A percentile compares a stretch with the other conserved stretches of the same genome.
These are phyloP conservation scores for Chlamydomonas sp. DNA, from an alignment of 139 green algal genomes.

Conservation along the genomic window DNA sequence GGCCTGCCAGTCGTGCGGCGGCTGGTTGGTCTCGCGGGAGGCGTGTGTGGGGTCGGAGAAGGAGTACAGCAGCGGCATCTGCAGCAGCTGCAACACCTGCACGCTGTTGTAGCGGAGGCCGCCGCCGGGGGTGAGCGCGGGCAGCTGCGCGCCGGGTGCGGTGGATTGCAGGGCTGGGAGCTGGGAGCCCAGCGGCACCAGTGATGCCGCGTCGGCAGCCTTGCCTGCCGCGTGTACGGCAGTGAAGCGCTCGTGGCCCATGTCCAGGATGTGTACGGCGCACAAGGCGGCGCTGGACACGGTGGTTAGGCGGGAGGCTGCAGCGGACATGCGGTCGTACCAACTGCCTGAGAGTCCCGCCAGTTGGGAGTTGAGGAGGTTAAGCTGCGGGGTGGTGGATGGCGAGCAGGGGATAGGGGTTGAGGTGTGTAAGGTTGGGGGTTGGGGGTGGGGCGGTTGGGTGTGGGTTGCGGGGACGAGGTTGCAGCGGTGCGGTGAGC, in stretches of 20 bases:
- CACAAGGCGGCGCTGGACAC: constrained; percentile 4
- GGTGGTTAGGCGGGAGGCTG: not conserved
- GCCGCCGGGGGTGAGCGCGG: not conserved
- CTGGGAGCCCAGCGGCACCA: not conserved
- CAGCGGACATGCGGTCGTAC: constrained; percentile 12
- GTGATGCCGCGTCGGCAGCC: not conserved
- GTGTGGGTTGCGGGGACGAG: no score
- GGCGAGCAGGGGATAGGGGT: not conserved
- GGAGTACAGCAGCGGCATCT: constrained; percentile 30
- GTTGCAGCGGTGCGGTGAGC: no score
- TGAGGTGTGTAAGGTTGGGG: no score
- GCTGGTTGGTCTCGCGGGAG: not conserved
- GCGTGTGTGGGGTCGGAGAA: not conserved
- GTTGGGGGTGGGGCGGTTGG: no score
- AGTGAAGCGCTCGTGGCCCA: not conserved
- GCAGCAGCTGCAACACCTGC: constrained; percentile 30
- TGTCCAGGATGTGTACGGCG: constrained; percentile 8
- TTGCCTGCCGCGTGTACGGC: constrained; percentile 14
- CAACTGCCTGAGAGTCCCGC: constrained; percentile 2
- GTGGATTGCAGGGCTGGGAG: constrained; percentile 14
- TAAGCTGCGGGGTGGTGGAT: not conserved
- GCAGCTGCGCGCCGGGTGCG: not conserved
- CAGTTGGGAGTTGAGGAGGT: not conserved
- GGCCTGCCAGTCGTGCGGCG: constrained; percentile 31
- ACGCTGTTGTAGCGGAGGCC: constrained; percentile 27